Percentiles rank a stretch among this genome's conserved stretches.
Evolutionary conservation across 208 protist genomes (phyloP).

Genomic region (Leishmania mexicana): DNA sequence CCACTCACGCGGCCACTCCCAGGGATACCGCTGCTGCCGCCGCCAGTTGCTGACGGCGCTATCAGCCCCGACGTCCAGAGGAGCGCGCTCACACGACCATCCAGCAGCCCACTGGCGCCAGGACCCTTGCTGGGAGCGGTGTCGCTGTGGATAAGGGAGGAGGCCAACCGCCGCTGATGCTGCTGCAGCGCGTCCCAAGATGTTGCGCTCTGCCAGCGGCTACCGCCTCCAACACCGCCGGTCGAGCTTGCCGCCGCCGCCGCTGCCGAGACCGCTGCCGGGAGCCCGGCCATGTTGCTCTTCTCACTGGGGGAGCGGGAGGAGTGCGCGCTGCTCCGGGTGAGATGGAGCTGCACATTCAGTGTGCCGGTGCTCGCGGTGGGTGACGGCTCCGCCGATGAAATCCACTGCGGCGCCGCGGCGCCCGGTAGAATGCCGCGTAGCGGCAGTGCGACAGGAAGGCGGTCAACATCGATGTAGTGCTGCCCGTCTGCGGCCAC

Average conservation of each 20-base stretch:
- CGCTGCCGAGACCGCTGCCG: not conserved
- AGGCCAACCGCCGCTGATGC: not conserved
- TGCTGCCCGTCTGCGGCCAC: constrained; percentile 23
- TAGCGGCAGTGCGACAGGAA: not conserved
- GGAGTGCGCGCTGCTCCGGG: constrained; percentile 8
- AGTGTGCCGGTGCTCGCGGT: not conserved
- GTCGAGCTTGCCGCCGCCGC: not conserved
- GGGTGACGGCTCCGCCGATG: not conserved
- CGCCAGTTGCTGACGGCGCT: not conserved
- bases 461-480: constrained; percentile 23
- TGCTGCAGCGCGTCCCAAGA: constrained; percentile 8
- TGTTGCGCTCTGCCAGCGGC: not conserved
- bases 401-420: not conserved
- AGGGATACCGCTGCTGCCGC: not conserved
- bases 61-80: constrained; percentile 26
- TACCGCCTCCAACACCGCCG: not conserved
- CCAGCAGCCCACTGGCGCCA: constrained; percentile 14
- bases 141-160: constrained; percentile 1
- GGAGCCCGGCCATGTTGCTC: constrained; percentile 16
- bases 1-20: constrained; percentile 6
- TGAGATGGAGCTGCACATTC: no score
- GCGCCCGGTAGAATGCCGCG: not conserved
- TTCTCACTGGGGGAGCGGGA: constrained; percentile 22
- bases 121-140: not conserved
- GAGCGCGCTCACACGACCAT: constrained; percentile 13